Conservation (phyloP, 2,329 filamentous ascomycete species). For the Colletotrichum sidae region DNA sequence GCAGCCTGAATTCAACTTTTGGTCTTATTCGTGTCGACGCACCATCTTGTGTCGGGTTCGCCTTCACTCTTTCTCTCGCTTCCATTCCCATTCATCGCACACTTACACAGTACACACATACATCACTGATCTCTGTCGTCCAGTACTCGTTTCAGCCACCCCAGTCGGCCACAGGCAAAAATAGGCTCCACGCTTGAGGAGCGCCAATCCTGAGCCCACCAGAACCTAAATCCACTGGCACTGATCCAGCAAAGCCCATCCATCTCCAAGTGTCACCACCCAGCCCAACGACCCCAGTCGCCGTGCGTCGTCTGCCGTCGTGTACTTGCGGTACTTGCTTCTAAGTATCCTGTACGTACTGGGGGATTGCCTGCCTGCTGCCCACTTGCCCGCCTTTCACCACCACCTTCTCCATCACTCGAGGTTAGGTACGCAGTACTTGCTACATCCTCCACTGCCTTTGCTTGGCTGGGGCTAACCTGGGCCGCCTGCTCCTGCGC, state of each 20-base stretch:
- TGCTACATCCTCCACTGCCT: too few species aligned
- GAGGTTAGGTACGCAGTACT: too few species aligned
- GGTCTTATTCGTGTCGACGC: background rate
- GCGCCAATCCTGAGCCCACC: conserved; percentile 38
- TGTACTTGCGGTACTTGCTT: background rate
- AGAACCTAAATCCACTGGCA: conserved; percentile 38
- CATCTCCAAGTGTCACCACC: conserved; percentile 37
- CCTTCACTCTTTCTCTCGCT: too few species aligned
- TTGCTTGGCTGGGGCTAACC: too few species aligned
- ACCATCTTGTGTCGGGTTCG: too few species aligned
- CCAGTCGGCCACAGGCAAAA: conserved; percentile 37
- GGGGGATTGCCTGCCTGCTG: conserved; percentile 11
- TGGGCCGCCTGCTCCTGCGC: background rate
- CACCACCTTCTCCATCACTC: too few species aligned
- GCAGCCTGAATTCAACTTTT: background rate
- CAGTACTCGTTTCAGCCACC: conserved; percentile 36
- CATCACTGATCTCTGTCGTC: conserved; percentile 1
- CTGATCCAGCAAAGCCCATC: conserved; percentile 37
- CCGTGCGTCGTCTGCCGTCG: conserved; percentile 23
- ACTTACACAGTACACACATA: too few species aligned
- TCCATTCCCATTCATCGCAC: too few species aligned
- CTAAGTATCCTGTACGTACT: background rate
- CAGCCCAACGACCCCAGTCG: conserved; percentile 33
- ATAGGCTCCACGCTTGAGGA: conserved; percentile 38
- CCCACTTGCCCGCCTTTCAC: background rate